Conservation (phyloP, 1,284 basidiomycete species). For the Boletus mariae region DNA sequence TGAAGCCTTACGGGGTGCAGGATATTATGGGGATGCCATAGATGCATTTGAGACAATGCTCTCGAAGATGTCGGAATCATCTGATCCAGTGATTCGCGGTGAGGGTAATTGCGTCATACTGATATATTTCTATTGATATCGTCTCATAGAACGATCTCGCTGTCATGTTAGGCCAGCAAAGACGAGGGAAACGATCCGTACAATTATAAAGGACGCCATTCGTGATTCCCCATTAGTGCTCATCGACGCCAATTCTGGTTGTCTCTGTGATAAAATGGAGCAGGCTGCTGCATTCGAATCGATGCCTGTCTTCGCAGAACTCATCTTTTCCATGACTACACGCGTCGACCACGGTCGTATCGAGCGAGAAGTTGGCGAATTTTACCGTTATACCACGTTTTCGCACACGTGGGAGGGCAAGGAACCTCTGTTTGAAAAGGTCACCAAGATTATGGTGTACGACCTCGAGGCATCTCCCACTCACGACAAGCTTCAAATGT, state of each 20-base stretch:
- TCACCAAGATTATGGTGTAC: too few relatives aligned
- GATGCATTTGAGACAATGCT: not conserved
- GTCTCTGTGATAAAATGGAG: not conserved
- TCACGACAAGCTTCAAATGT: too few relatives aligned
- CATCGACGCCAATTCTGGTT: not conserved
- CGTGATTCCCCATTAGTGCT: too few relatives aligned
- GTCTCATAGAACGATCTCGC: not conserved
- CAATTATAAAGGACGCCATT: not conserved
- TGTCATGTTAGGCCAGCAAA: not conserved
- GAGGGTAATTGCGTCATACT: not conserved
- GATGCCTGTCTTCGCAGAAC: too few relatives aligned
- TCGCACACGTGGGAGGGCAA: too few relatives aligned
- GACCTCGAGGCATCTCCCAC: too few relatives aligned
- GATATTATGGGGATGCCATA: not conserved
- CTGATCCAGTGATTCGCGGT: not conserved
- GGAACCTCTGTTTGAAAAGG: too few relatives aligned
- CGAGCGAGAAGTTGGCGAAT: not conserved
- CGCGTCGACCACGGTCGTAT: not conserved
- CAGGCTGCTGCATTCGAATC: too few relatives aligned
- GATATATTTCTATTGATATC: too few relatives aligned
- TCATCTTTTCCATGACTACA: too few relatives aligned
- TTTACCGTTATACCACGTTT: too few relatives aligned
- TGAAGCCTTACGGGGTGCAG: not conserved
- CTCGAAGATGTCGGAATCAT: not conserved
- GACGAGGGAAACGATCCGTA: not conserved